Percentiles rank a stretch among this genome's conserved stretches.
phyloP scores from a whole-genome alignment of 148 eudicot species.

The Rhododendron molle region DNA sequence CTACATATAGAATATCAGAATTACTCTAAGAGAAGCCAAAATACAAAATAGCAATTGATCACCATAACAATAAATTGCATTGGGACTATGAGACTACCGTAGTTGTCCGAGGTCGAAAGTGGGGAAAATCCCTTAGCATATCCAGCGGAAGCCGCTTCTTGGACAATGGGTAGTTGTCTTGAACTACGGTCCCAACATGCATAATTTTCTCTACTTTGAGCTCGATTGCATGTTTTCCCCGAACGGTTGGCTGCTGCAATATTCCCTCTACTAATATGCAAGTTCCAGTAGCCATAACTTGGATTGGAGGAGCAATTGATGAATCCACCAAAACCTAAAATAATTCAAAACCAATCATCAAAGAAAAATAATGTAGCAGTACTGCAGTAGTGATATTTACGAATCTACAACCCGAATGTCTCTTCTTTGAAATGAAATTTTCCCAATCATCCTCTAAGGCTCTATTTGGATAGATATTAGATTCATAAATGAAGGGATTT shows the following conservation, averaged over 20 bases:
- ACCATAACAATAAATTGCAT: neutral
- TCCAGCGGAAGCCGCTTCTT: constrained; percentile 77
- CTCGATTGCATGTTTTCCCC: constrained; percentile 62
- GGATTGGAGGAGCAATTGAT: constrained; percentile 48
- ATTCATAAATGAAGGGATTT: neutral
- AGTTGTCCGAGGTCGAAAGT: constrained; percentile 86
- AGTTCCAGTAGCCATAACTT: constrained; percentile 62
- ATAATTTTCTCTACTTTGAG: constrained; percentile 68
- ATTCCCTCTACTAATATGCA: constrained; percentile 76
- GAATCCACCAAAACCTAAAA: constrained; percentile 78
- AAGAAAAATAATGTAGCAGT: neutral
- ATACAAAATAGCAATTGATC: neutral
- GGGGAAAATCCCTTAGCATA: constrained; percentile 57
- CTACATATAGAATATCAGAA: neutral
- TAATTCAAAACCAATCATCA: neutral
- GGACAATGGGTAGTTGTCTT: constrained; percentile 65
- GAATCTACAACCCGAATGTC: neutral
- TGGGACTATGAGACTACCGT: constrained; percentile 35
- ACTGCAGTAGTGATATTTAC: neutral
- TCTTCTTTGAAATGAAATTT: neutral
- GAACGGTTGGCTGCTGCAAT: constrained; percentile 49
- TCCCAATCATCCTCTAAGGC: neutral
- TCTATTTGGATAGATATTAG: neutral
- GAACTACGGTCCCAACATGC: constrained; percentile 76
- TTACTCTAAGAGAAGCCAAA: neutral